Evolutionary conservation across 208 protist genomes (phyloP).

Genomic region (Wallacemonas sp.): DNA sequence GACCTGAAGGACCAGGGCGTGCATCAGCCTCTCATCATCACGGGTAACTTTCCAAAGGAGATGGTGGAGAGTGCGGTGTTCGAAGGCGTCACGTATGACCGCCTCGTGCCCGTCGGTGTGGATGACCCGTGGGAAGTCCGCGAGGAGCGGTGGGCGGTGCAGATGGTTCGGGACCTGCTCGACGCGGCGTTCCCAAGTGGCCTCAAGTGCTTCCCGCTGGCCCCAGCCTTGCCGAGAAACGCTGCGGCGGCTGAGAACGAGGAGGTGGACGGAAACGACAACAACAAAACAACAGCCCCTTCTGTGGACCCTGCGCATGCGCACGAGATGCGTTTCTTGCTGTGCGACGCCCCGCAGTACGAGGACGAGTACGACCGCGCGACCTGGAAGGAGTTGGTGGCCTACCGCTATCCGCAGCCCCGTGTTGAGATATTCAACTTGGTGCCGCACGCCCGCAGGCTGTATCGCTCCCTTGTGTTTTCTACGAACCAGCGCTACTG

Average conservation of each 20-base stretch:
- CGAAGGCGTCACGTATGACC: constrained; percentile 51
- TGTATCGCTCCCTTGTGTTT: constrained; percentile 79
- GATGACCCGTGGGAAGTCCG: constrained; percentile 46
- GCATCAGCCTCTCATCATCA: constrained; percentile 40
- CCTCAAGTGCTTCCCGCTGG: constrained; percentile 56
- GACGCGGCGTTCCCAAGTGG: constrained; percentile 32
- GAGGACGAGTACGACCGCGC: constrained; percentile 45
- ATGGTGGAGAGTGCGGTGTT: constrained; percentile 31
- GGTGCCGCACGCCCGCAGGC: constrained; percentile 64
- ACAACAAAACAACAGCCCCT: not conserved
- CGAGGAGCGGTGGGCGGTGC: constrained; percentile 76
- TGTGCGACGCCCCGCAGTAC: constrained; percentile 67
- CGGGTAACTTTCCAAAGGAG: constrained; percentile 38
- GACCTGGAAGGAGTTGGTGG: constrained; percentile 88
- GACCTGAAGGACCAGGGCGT: constrained; percentile 48
- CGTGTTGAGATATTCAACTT: constrained; percentile 77
- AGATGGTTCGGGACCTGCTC: constrained; percentile 46
- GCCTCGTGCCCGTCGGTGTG: constrained; percentile 38
- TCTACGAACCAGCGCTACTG: constrained; percentile 69
- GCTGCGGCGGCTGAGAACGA: too few species aligned
- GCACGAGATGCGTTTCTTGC: constrained; percentile 56
- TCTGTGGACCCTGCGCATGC: constrained; percentile 18
- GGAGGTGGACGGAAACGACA: not conserved
- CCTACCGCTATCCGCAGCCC: constrained; percentile 48
- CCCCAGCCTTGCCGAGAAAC: constrained; percentile 25